A percentile compares a stretch with the other conserved stretches of the same genome.
phyloP scores from a whole-genome alignment of 805 yeast genomes.

The Metschnikowia cerradonensis region DNA sequence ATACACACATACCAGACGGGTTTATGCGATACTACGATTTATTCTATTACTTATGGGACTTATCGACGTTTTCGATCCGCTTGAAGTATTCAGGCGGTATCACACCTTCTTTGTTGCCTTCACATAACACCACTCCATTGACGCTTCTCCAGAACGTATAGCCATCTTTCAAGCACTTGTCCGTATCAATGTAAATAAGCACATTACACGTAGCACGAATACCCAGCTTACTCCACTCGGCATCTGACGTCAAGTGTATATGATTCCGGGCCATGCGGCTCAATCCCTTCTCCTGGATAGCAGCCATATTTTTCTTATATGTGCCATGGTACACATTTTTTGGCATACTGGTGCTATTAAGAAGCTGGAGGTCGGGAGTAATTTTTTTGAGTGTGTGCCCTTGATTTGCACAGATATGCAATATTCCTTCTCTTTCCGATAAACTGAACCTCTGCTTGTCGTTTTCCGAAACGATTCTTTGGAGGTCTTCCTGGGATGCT shows the following conservation, averaged over 20 bases:
- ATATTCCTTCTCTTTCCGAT: slow-evolving; percentile 22
- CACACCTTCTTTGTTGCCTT: slow-evolving; percentile 56
- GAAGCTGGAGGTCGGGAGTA: slow-evolving; percentile 38
- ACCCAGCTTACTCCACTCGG: slow-evolving; percentile 60
- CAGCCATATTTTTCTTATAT: slow-evolving; percentile 39
- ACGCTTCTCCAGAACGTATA: slow-evolving; percentile 56
- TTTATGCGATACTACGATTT: background rate
- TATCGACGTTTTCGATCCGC: slow-evolving; percentile 18
- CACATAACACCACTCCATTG: slow-evolving; percentile 71
- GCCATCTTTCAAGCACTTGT: slow-evolving; percentile 39
- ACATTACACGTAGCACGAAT: slow-evolving; percentile 58
- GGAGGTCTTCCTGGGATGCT: slow-evolving; percentile 55
- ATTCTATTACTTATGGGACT: background rate
- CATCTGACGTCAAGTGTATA: slow-evolving; percentile 70
- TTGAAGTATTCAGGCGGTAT: slow-evolving; percentile 44
- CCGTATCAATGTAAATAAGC: slow-evolving; percentile 59
- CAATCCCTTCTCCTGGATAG: slow-evolving; percentile 57
- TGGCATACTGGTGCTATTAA: slow-evolving; percentile 47
- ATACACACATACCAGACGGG: background rate
- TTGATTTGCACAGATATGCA: slow-evolving; percentile 77
- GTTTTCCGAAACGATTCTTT: slow-evolving; percentile 57
- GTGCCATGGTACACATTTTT: slow-evolving; percentile 77
- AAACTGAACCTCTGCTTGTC: slow-evolving; percentile 70
- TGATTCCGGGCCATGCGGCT: slow-evolving; percentile 74
- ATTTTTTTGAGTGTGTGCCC: slow-evolving; percentile 71